Conservation (phyloP, 2,329 filamentous ascomycete genomes). For the Parastagonospora avenae region DNA sequence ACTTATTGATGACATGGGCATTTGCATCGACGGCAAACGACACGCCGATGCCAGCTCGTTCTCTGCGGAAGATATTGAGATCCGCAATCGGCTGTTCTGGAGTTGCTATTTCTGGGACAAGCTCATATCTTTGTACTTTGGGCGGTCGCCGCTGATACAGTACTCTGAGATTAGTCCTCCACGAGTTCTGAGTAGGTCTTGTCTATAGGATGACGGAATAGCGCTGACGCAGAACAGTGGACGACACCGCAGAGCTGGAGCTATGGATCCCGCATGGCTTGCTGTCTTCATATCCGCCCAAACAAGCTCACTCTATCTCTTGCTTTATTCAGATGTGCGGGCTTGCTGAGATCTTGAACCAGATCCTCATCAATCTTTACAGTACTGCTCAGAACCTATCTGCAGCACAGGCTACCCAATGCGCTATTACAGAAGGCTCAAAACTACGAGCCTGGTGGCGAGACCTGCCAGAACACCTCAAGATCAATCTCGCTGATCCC, state of each 20-base stretch:
- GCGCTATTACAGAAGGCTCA: slow-evolving; percentile 3
- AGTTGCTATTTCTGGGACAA: slow-evolving; percentile 22
- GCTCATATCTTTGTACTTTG: slow-evolving; percentile 15
- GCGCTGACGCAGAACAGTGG: slow-evolving; percentile 6
- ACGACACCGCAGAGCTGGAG: slow-evolving; percentile 16
- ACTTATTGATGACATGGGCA: slow-evolving; percentile 17
- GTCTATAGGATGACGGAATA: not conserved
- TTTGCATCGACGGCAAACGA: slow-evolving; percentile 13
- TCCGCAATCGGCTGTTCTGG: slow-evolving; percentile 17
- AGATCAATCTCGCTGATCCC: slow-evolving; percentile 6
- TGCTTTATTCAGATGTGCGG: slow-evolving; percentile 16
- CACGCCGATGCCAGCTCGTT: slow-evolving; percentile 10
- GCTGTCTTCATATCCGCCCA: slow-evolving; percentile 6
- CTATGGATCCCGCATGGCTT: slow-evolving; percentile 12
- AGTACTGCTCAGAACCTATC: slow-evolving; percentile 6
- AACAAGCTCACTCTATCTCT: slow-evolving; percentile 13
- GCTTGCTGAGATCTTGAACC: slow-evolving; percentile 14
- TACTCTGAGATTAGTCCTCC: slow-evolving; percentile 13
- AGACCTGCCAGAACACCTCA: slow-evolving; percentile 12
- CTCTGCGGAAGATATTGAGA: slow-evolving; percentile 15
- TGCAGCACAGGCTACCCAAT: slow-evolving; percentile 3
- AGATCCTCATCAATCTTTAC: slow-evolving; percentile 11
- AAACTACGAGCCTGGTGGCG: slow-evolving; percentile 14
- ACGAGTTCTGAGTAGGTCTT: slow-evolving; percentile 7
- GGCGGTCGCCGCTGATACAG: slow-evolving; percentile 11